Conservation (phyloP, 1,139 yeast species). For the Zygosaccharomyces sapae region DNA sequence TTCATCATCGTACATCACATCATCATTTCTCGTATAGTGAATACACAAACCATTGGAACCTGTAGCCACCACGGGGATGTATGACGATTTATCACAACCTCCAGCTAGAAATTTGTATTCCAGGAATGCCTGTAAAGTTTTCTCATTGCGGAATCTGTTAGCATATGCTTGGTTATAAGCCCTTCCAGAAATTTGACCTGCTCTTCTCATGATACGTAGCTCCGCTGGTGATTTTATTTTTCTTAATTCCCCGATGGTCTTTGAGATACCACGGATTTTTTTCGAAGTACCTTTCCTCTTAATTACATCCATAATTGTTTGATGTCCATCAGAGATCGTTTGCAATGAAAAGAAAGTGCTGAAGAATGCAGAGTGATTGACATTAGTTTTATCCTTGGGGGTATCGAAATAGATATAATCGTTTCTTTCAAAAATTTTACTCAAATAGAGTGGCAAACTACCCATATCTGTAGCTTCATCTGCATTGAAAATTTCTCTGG, state of each 20-base stretch:
- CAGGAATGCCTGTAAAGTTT: slow-evolving; percentile 72
- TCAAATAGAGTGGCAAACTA: slow-evolving; percentile 42
- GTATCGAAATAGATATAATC: slow-evolving; percentile 50
- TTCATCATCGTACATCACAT: slow-evolving; percentile 66
- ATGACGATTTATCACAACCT: slow-evolving; percentile 88
- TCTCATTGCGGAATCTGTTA: slow-evolving; percentile 61
- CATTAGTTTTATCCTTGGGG: slow-evolving; percentile 23
- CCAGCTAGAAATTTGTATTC: slow-evolving; percentile 79
- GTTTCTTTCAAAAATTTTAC: slow-evolving; percentile 45
- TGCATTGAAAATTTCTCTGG: slow-evolving; percentile 77
- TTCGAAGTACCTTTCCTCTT: slow-evolving; percentile 33
- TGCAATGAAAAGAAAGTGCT: slow-evolving; percentile 24
- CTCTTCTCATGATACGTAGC: slow-evolving; percentile 70
- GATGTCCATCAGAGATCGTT: slow-evolving; percentile 24
- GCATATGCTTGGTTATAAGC: slow-evolving; percentile 83
- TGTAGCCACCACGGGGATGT: slow-evolving; percentile 94
- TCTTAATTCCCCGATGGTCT: slow-evolving; percentile 55
- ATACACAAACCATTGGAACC: slow-evolving; percentile 83
- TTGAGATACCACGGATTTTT: slow-evolving; percentile 44
- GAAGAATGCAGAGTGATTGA: slow-evolving; percentile 21
- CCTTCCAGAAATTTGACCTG: slow-evolving; percentile 75
- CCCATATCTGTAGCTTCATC: slow-evolving; percentile 61
- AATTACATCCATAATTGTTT: slow-evolving; percentile 29
- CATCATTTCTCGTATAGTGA: slow-evolving; percentile 89
- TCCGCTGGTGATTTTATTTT: slow-evolving; percentile 73